A percentile compares a stretch with the other conserved stretches of the same genome.
phyloP scores from a whole-genome alignment of 306 rosid species.

The Dryas drummondii region DNA sequence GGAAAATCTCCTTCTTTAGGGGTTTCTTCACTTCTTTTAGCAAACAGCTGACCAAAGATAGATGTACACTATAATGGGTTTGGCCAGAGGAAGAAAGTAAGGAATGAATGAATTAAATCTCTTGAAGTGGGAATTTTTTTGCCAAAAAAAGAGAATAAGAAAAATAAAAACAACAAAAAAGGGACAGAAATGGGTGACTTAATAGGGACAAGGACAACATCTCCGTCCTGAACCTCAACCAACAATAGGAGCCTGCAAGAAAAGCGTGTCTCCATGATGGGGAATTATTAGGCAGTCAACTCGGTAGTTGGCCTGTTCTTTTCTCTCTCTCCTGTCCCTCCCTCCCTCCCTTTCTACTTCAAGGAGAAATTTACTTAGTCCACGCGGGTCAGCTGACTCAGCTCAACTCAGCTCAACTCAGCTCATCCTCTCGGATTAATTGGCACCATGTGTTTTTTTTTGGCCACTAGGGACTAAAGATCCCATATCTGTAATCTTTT shows the following conservation, averaged over 20 bases:
- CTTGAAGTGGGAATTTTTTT: slow-evolving; percentile 22
- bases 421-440: background rate
- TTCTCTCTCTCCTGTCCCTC: slow-evolving; percentile 18
- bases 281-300: slow-evolving; percentile 63
- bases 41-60: slow-evolving; percentile 26
- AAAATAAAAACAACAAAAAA: background rate
- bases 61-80: slow-evolving; percentile 25
- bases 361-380: slow-evolving; percentile 12
- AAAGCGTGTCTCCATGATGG: slow-evolving; percentile 58
- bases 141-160: slow-evolving; percentile 28
- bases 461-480: too few relatives aligned
- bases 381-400: slow-evolving; percentile 8
- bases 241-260: slow-evolving; percentile 28
- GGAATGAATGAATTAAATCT: slow-evolving; percentile 6
- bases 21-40: background rate
- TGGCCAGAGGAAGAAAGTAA: slow-evolving; percentile 10
- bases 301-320: slow-evolving; percentile 45
- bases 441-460: too few relatives aligned
- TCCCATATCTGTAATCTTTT: too few relatives aligned
- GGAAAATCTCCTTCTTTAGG: slow-evolving; percentile 18
- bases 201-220: slow-evolving; percentile 24
- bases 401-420: background rate
- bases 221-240: slow-evolving; percentile 20
- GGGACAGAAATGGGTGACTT: slow-evolving; percentile 20
- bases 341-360: slow-evolving; percentile 8